Evolutionary conservation across 768 basidiomycete genomes (phyloP).

Genomic region (Pisolithus orientalis): DNA sequence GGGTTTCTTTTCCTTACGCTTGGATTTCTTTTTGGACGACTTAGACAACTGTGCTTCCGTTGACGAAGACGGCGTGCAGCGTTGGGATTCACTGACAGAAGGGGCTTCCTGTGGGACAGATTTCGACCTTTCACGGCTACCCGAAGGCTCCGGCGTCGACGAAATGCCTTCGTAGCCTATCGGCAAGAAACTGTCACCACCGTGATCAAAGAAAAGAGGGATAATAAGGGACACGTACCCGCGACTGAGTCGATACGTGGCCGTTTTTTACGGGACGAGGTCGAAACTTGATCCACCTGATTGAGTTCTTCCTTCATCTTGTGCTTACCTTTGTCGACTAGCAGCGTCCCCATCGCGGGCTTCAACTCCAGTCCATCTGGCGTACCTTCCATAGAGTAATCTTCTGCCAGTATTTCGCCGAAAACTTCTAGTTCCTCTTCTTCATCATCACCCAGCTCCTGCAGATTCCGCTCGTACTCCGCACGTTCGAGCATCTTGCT

Average conservation of each 20-base stretch:
- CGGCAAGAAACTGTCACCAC: background rate
- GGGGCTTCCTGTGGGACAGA: background rate
- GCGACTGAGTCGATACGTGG: conserved; percentile 59
- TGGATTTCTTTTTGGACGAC: conserved; percentile 27
- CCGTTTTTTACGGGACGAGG: conserved; percentile 40
- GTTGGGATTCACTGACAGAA: conserved; percentile 7
- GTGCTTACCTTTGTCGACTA: conserved; percentile 29
- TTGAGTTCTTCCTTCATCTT: conserved; percentile 24
- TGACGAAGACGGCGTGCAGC: conserved; percentile 15
- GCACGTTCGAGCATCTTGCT: conserved; percentile 69
- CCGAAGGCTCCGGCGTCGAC: background rate
- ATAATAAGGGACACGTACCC: conserved; percentile 31
- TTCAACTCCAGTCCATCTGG: conserved; percentile 2
- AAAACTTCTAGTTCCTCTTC: conserved; percentile 36
- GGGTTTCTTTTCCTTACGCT: conserved; percentile 26
- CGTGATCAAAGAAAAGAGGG: background rate
- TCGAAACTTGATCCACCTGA: conserved; percentile 7
- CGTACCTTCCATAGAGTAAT: conserved; percentile 3
- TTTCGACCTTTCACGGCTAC: conserved; percentile 9
- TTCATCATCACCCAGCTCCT: conserved; percentile 37
- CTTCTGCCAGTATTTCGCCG: conserved; percentile 17
- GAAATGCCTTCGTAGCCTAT: conserved; percentile 28
- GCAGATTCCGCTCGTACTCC: conserved; percentile 53
- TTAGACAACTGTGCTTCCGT: conserved; percentile 17
- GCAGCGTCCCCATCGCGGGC: background rate